phyloP scores from a whole-genome alignment of 108 stramenopile genomes.

The Nitzschia palea region DNA sequence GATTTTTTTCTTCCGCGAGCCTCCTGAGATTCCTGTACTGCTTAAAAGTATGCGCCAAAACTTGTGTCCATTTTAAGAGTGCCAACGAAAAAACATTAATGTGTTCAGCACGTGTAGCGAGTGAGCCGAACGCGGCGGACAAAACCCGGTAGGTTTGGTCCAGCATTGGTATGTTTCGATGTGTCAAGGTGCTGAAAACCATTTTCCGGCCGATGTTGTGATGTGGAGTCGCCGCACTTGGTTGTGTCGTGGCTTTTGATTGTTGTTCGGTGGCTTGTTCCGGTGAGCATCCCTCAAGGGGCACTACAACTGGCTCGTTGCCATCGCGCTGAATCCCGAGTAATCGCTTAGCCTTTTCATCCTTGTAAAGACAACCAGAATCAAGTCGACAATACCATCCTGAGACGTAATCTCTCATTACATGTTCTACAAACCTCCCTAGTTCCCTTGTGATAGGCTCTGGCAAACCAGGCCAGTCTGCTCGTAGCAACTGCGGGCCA shows the following conservation, averaged over 20 bases:
- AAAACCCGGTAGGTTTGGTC: slow-evolving; percentile 65
- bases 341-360: slow-evolving; percentile 35
- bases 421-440: slow-evolving; percentile 68
- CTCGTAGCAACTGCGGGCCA: slow-evolving; percentile 34
- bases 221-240: too few relatives aligned
- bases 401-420: slow-evolving; percentile 76
- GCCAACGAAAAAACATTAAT: slow-evolving; percentile 72
- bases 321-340: slow-evolving; percentile 33
- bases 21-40: slow-evolving; percentile 65
- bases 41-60: slow-evolving; percentile 67
- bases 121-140: slow-evolving; percentile 65
- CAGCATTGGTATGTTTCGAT: slow-evolving; percentile 53
- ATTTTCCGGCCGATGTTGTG: slow-evolving; percentile 20
- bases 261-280: background rate
- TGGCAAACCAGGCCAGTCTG: slow-evolving; percentile 75
- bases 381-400: slow-evolving; percentile 36
- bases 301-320: background rate
- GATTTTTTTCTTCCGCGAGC: slow-evolving; percentile 37
- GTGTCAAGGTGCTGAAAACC: slow-evolving; percentile 35
- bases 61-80: slow-evolving; percentile 67
- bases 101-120: slow-evolving; percentile 75
- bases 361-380: slow-evolving; percentile 15
- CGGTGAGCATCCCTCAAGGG: background rate
- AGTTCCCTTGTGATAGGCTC: slow-evolving; percentile 49
- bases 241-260: background rate